These are phyloP conservation scores for Globisporangium irregulare DNA, from an alignment of 352 stramenopile genomes.

Conservation along the genomic window DNA sequence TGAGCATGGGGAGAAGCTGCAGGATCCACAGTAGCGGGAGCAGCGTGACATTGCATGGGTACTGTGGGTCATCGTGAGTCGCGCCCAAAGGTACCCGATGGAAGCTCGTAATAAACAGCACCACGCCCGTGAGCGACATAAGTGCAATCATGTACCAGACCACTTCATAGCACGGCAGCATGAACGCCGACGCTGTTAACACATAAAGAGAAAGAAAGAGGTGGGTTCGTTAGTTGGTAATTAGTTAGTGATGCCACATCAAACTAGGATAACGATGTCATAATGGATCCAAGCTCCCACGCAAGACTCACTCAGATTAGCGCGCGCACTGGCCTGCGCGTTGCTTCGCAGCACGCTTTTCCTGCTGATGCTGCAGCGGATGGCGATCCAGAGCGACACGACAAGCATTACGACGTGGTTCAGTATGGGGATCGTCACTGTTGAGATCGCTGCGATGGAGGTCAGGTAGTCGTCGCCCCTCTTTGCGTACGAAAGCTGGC, in stretches of 20 bases:
- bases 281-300: neutral
- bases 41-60: slow-evolving; percentile 53
- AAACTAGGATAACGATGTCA: neutral
- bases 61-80: slow-evolving; percentile 26
- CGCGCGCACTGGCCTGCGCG: slow-evolving; percentile 51
- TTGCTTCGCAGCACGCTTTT: slow-evolving; percentile 62
- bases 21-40: slow-evolving; percentile 73
- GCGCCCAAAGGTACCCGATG: slow-evolving; percentile 16
- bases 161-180: slow-evolving; percentile 84
- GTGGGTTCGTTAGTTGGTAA: no score
- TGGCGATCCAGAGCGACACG: slow-evolving; percentile 56
- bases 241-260: neutral
- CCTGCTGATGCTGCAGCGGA: slow-evolving; percentile 76
- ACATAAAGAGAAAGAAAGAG: slow-evolving; percentile 8
- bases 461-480: slow-evolving; percentile 21
- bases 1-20: slow-evolving; percentile 79
- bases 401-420: slow-evolving; percentile 73
- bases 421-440: slow-evolving; percentile 51
- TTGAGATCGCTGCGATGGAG: slow-evolving; percentile 43
- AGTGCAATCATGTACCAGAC: slow-evolving; percentile 83
- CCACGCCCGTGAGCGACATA: slow-evolving; percentile 45
- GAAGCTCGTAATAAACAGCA: slow-evolving; percentile 57
- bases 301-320: slow-evolving; percentile 52
- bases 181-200: slow-evolving; percentile 67
- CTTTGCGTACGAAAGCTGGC: slow-evolving; percentile 31